Conservation (phyloP, 2,329 filamentous ascomycete genomes). For the Trichoderma oligosporum region DNA sequence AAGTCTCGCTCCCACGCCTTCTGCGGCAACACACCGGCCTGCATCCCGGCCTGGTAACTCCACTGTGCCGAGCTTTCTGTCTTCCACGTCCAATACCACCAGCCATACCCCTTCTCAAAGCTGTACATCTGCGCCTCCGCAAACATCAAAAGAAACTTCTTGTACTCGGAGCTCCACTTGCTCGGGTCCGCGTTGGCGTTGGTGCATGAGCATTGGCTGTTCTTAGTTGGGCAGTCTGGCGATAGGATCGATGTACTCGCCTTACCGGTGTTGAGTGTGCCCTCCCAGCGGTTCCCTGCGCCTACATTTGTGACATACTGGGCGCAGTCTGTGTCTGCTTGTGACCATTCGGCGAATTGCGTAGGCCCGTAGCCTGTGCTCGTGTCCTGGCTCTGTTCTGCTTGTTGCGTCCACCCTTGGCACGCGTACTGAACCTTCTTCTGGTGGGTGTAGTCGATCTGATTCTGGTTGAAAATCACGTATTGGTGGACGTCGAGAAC, state of each 20-base stretch:
- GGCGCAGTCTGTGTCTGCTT: slow-evolving; percentile 95
- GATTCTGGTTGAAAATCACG: slow-evolving; percentile 90
- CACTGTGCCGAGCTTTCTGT: slow-evolving; percentile 83
- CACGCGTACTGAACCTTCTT: slow-evolving; percentile 87
- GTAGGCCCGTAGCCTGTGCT: slow-evolving; percentile 85
- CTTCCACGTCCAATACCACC: slow-evolving; percentile 99
- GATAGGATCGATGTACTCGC: slow-evolving; percentile 57
- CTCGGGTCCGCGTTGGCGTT: slow-evolving; percentile 70
- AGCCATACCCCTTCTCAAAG: slow-evolving; percentile 91
- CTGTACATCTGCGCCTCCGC: slow-evolving; percentile 94
- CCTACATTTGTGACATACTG: slow-evolving; percentile 83
- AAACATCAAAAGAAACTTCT: slow-evolving; percentile 81
- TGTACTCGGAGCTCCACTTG: slow-evolving; percentile 69
- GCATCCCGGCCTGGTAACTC: slow-evolving; percentile 81
- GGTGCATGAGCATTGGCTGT: slow-evolving; percentile 66
- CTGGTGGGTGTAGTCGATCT: slow-evolving; percentile 76
- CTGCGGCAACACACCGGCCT: slow-evolving; percentile 72
- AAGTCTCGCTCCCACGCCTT: slow-evolving; percentile 71
- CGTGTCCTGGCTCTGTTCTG: slow-evolving; percentile 66
- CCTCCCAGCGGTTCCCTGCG: slow-evolving; percentile 86
- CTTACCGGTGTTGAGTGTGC: slow-evolving; percentile 71
- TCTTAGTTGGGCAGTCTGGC: slow-evolving; percentile 69
- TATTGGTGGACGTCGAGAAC: slow-evolving; percentile 98
- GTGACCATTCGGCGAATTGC: slow-evolving; percentile 93
- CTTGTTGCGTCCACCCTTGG: slow-evolving; percentile 78